Evolutionary conservation across 2,329 filamentous ascomycete genomes (phyloP), one percentile per base, ranked within the genome.

Genomic region (Curvularia sp.): DNA sequence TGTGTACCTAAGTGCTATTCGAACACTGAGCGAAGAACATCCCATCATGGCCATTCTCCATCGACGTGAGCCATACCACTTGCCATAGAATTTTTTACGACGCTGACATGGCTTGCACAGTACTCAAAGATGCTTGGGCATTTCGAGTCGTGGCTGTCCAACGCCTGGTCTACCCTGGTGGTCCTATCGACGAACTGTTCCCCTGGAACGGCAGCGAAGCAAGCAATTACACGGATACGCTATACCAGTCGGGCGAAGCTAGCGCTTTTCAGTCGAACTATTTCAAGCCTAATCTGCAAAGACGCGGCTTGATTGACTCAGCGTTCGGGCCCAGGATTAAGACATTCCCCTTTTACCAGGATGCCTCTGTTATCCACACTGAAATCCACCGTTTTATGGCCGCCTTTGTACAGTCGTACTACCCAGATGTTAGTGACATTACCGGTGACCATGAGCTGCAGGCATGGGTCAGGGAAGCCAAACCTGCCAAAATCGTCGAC

Each of bases 1-100:
- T 51, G 75, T 77, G 0, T 79, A 80, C 65, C 65, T 79, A 58
- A 80, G 82, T 12, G 82, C 81, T 0, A 71, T 81, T 22, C 76
- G 81, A n/a, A 80, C 80, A 1, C 58, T 84, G 47, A 81, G 80
- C 58, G 72, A 76, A 12, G 63, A 77, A 4, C 82, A 85, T 67
- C 82, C 82, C 0, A 65, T 84, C 71, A 46, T 70, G 73, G 35
- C 64, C 66, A 15, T 78, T 68, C 53, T 74, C 67, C 24, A 70
- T 76, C 33, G 60, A 38, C 28, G 49, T 52, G 28, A 52, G 49
- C 39, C 39, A 13, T 7, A 12, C 9, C 39, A 10, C 20, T 2
- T 5, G 7, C 4, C 15, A 8, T 4, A n/a, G n/a, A 15, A 4
- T 10, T 10, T 42, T 6, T 0, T 5, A 43, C 35, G 18, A 22